These are phyloP conservation scores for Datisca glomerata DNA, from an alignment of 306 rosid genomes.

Conservation along the genomic window DNA sequence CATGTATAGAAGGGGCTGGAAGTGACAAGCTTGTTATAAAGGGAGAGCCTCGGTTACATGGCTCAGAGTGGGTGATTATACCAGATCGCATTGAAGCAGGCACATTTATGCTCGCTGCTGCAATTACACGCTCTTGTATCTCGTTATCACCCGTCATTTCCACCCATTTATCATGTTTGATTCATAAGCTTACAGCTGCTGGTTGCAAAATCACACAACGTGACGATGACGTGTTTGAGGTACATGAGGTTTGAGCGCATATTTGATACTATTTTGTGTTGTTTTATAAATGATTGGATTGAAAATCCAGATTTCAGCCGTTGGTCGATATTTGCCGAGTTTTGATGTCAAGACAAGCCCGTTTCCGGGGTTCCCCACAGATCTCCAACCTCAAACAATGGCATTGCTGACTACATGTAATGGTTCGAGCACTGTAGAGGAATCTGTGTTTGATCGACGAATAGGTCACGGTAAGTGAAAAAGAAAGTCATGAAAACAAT, in stretches of 20 bases:
- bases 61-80: constrained; percentile 9
- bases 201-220: constrained; percentile 22
- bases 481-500: too few relatives aligned
- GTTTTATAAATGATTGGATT: not conserved
- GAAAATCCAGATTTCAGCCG: constrained; percentile 19
- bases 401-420: constrained; percentile 19
- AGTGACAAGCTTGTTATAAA: constrained; percentile 17
- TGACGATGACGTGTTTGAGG: constrained; percentile 17
- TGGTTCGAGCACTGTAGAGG: constrained; percentile 18
- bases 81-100: constrained; percentile 34
- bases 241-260: not conserved
- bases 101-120: constrained; percentile 27
- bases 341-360: constrained; percentile 17
- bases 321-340: constrained; percentile 10
- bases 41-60: constrained; percentile 18
- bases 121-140: constrained; percentile 24
- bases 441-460: constrained; percentile 18
- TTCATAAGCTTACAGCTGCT: constrained; percentile 12
- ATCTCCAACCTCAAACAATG: constrained; percentile 27
- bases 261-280: too few relatives aligned
- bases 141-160: constrained; percentile 21
- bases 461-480: too few relatives aligned
- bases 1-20: constrained; percentile 24
- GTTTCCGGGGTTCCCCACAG: constrained; percentile 26
- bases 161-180: constrained; percentile 15